Base-by-base conservation (phyloP, 495 filamentous ascomycete species). In the Hyaloscypha variabilis region DNA sequence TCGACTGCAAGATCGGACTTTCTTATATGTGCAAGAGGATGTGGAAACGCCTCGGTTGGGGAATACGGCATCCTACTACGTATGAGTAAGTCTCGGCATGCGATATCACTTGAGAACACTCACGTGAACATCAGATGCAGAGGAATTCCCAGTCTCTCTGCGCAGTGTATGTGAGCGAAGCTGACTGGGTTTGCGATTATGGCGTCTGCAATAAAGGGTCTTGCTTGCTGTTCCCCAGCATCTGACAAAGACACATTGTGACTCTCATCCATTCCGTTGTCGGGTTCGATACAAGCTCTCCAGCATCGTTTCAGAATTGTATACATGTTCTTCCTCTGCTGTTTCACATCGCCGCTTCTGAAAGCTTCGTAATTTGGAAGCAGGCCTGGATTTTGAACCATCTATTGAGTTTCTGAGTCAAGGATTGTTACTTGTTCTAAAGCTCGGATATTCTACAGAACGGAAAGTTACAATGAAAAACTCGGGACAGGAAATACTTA, bases 301-400 rank as follows among this genome's bases (percentile, higher is more conserved):
- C 90, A 94, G 68, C 90, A 93, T 8, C 91, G 90, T 24, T 85
- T 74, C 34, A 94, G 78, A 57, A 91, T 90, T 52, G 85, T 76
- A 49, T 81, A 83, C 78, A 93, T 90, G 14, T 83, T 83, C 26
- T 80, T 78, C 17, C 89, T 80, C 19, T 85, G 78, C 64, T 82
- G 78, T 3, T 78, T 79, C 26, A 94, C 83, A 54, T 90, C 89
- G 6, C 90, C 91, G 31, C 78, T 85, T 36, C 81, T 80, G 11
- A 94, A 76, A 6, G 86, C 79, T 57, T 87, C 79, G 51, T 91
- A 77, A 13, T 82, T 83, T 0, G 91, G 90, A 72, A 93, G 87
- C 60, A 94, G 78, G 2, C 90, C 88, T 8, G 90, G 88, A 74
- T 94, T 91, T 71, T 90, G 90, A 21, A 93, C 90, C 91, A 93